These are phyloP conservation scores for Mycena metata DNA, from an alignment of 768 basidiomycete species.

Conservation along the genomic window DNA sequence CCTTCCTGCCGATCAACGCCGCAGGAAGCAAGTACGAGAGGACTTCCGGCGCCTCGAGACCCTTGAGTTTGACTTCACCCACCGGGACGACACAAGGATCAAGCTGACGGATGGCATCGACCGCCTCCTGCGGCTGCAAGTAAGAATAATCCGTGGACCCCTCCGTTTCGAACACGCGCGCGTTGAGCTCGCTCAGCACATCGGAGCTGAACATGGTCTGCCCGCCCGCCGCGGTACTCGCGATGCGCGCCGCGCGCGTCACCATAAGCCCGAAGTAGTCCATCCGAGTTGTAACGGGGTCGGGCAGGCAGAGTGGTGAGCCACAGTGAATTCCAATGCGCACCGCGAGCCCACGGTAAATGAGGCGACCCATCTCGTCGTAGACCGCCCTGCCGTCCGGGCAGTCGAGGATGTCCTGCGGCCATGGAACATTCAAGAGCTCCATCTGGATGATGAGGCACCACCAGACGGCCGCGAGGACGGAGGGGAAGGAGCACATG, in stretches of 20 bases:
- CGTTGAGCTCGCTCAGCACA: slow-evolving; percentile 83
- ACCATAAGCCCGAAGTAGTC: slow-evolving; percentile 98
- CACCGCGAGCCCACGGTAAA: slow-evolving; percentile 90
- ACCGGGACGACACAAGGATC: slow-evolving; percentile 78
- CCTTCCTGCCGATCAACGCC: slow-evolving; percentile 77
- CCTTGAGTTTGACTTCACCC: slow-evolving; percentile 94
- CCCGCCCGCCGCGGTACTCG: slow-evolving; percentile 85
- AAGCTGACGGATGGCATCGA: slow-evolving; percentile 81
- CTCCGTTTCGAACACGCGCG: slow-evolving; percentile 66
- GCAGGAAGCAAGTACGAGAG: slow-evolving; percentile 86
- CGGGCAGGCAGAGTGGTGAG: slow-evolving; percentile 86
- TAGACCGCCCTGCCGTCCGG: slow-evolving; percentile 88
- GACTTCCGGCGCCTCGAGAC: slow-evolving; percentile 90
- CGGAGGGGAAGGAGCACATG: slow-evolving; percentile 96
- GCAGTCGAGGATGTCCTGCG: slow-evolving; percentile 91
- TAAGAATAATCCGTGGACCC: slow-evolving; percentile 71
- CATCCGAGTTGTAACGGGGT: slow-evolving; percentile 94
- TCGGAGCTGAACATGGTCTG: slow-evolving; percentile 94
- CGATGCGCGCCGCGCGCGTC: slow-evolving; percentile 91
- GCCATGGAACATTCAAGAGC: slow-evolving; percentile 88
- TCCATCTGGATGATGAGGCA: slow-evolving; percentile 88
- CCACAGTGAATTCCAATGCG: slow-evolving; percentile 99
- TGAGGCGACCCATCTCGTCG: slow-evolving; percentile 73
- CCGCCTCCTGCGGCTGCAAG: slow-evolving; percentile 66
- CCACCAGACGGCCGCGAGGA: slow-evolving; percentile 91